Conservation (phyloP, 2,329 filamentous ascomycete species). For the Trichoderma sp. region DNA sequence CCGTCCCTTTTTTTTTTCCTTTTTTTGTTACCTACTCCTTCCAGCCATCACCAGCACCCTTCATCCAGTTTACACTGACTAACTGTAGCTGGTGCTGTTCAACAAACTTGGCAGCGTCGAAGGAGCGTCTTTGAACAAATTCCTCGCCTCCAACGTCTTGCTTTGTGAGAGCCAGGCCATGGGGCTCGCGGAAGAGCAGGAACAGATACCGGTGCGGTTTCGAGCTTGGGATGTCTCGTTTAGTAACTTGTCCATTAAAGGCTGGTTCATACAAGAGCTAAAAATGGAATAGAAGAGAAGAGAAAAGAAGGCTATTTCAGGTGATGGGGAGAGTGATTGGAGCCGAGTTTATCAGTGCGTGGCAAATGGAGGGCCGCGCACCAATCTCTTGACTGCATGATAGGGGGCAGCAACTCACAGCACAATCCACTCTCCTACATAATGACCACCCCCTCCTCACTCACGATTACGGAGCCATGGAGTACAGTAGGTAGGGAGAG, state of each 20-base stretch:
- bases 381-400: not conserved
- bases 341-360: not conserved
- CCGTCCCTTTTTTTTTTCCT: not conserved
- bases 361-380: not conserved
- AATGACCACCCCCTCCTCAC: not conserved
- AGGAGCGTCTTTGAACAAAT: conserved; percentile 48
- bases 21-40: conserved; percentile 27
- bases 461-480: not conserved
- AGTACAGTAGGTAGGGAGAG: not conserved
- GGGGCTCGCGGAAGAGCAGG: conserved; percentile 47
- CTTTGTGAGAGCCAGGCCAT: conserved; percentile 39
- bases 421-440: conserved; percentile 18
- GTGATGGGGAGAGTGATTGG: not conserved
- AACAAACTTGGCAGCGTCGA: conserved; percentile 44
- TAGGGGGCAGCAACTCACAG: not conserved
- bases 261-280: not conserved
- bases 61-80: conserved; percentile 50
- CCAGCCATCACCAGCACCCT: conserved; percentile 49
- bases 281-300: not conserved
- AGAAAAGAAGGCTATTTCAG: not conserved
- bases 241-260: not conserved
- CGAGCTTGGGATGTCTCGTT: conserved; percentile 37
- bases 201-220: conserved; percentile 52
- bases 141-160: conserved; percentile 51
- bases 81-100: conserved; percentile 42